Evolutionary conservation across 768 basidiomycete species (phyloP), one percentile per base, ranked within the genome.

Genomic region (Boletus speciosus): DNA sequence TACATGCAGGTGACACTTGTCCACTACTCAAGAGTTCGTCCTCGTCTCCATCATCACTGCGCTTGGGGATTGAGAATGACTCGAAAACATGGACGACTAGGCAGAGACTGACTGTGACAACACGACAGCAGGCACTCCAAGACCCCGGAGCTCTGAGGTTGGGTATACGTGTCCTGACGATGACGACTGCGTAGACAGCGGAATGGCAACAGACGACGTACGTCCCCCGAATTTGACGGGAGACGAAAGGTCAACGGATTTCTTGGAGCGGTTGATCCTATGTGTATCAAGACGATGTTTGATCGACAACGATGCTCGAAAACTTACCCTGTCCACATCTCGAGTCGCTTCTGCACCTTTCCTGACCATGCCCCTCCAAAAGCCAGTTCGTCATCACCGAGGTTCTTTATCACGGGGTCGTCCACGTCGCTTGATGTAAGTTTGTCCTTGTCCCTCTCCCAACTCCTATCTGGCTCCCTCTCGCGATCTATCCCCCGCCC

Each of bases 1-100:
- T 66, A 85, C 88, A 83, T 56, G 80, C 72, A 6, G 88, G 87
- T 25, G 88, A 92, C 1, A 78, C 81, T 63, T 89, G 89, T 1
- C 87, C 88, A 62, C 88, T 90, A 66, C 89, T 90, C 47, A 86
- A 69, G n/a, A 85, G 70, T 14, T 86, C 84, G 14, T 86, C 86
- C 19, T 82, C 81, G 11, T 88, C 86, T 8, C 65, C 69, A 53
- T 62, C 61, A 48, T 61, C 62, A 39, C 71, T 65, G 40, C 54
- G 31, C 16, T 45, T 15, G 4, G 19, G 23, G 15, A 14, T 2
- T 53, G 16, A 51, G 44, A 48, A 47, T 12, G 41, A 11, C 19
- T 34, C 34, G 21, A 31, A 34, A 14, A 31, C n/a, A 40, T 10
- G 40, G 23, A 10, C 4, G 16, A 54, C 14, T 11, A 10, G 12